Evolutionary conservation across 495 filamentous ascomycete species (phyloP).

Genomic region (Aspergillus bertholletiae): DNA sequence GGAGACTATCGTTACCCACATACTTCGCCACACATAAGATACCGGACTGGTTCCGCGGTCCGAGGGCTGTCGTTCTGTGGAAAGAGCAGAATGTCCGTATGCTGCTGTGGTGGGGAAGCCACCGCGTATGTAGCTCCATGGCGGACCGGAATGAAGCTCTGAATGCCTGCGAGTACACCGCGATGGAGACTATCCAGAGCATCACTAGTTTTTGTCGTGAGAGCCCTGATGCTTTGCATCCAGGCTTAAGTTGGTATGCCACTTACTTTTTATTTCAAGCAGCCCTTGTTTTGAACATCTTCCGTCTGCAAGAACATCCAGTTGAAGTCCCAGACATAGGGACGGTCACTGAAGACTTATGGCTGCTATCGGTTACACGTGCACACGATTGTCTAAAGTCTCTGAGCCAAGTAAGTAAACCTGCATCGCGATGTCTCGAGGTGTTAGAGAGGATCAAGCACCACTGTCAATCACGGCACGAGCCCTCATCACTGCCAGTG

Average conservation of each 20-base stretch:
- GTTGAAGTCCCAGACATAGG: background rate
- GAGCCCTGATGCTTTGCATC: conserved; percentile 9
- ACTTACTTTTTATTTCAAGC: conserved; percentile 24
- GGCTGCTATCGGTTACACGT: conserved; percentile 13
- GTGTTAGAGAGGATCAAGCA: conserved; percentile 15
- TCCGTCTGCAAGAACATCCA: conserved; percentile 3
- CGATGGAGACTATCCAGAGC: conserved; percentile 20
- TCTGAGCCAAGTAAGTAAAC: conserved; percentile 10
- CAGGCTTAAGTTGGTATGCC: conserved; percentile 18
- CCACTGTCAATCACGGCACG: background rate
- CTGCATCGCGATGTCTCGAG: conserved; percentile 15
- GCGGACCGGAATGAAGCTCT: conserved; percentile 16
- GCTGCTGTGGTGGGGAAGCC: conserved; percentile 24
- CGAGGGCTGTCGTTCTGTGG: conserved; percentile 17
- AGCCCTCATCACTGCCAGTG: background rate
- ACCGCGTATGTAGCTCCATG: conserved; percentile 10
- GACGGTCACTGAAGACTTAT: conserved; percentile 9
- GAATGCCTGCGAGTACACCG: conserved; percentile 16
- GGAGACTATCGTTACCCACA: conserved; percentile 17
- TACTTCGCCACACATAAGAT: conserved; percentile 17
- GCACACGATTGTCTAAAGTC: conserved; percentile 12
- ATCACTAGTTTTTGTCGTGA: conserved; percentile 14
- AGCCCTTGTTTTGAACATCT: conserved; percentile 16
- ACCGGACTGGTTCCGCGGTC: conserved; percentile 20
- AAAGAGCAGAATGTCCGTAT: conserved; percentile 28